phyloP scores from a whole-genome alignment of 495 filamentous ascomycete species.

The Neurospora discreta region DNA sequence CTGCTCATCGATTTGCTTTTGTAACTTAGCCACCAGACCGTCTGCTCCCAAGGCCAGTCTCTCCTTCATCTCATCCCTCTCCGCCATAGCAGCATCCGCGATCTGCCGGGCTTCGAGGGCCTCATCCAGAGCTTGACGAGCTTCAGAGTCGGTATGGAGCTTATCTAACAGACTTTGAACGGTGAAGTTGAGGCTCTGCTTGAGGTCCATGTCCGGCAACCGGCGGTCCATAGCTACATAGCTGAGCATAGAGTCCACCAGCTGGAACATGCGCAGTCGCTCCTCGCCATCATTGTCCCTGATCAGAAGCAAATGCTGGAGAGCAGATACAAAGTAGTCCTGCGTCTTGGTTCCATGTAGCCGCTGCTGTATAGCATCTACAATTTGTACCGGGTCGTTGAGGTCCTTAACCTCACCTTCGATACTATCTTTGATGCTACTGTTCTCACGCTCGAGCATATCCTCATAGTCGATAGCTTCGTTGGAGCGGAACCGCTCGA shows the following conservation, averaged over 20 bases:
- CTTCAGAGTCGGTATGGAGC: slow-evolving; percentile 92
- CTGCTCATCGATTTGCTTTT: slow-evolving; percentile 89
- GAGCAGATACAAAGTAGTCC: slow-evolving; percentile 90
- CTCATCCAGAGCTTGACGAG: slow-evolving; percentile 81
- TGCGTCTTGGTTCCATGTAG: slow-evolving; percentile 73
- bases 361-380: slow-evolving; percentile 83
- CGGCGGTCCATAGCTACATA: slow-evolving; percentile 98
- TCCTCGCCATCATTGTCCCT: slow-evolving; percentile 90
- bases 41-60: slow-evolving; percentile 89
- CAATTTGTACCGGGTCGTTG: slow-evolving; percentile 85
- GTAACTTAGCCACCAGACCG: slow-evolving; percentile 83
- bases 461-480: slow-evolving; percentile 98
- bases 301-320: slow-evolving; percentile 92
- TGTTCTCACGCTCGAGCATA: slow-evolving; percentile 81
- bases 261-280: slow-evolving; percentile 89
- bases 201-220: slow-evolving; percentile 91
- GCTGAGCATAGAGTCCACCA: slow-evolving; percentile 94
- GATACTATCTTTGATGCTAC: slow-evolving; percentile 77
- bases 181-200: slow-evolving; percentile 93
- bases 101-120: slow-evolving; percentile 79
- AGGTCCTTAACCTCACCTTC: slow-evolving; percentile 91
- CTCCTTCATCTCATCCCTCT: slow-evolving; percentile 92
- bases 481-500: slow-evolving; percentile 85
- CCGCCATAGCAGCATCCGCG: slow-evolving; percentile 88
- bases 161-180: slow-evolving; percentile 91